phyloP scores from a whole-genome alignment of 345 rosid genomes.

The Pugionium dolabratum region DNA sequence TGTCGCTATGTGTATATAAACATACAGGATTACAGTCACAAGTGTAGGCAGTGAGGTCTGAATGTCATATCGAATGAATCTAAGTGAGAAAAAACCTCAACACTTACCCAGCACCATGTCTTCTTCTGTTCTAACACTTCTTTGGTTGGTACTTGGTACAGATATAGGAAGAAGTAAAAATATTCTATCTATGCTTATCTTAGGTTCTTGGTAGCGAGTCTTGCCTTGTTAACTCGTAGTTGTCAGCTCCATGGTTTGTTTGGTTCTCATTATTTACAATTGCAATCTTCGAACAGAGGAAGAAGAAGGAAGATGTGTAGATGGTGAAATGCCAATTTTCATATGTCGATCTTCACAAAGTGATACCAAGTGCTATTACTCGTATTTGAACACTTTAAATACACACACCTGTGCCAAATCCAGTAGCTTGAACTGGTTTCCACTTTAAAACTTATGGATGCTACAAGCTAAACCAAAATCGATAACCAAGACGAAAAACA shows the following conservation, averaged over 20 bases:
- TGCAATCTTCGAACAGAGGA: constrained; percentile 80
- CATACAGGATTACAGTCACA: constrained; percentile 31
- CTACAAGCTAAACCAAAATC: constrained; percentile 13
- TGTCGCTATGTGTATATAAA: constrained; percentile 28
- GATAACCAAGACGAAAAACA: too few relatives aligned
- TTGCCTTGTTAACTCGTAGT: constrained; percentile 64
- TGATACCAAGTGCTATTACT: constrained; percentile 11
- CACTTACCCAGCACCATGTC: constrained; percentile 32
- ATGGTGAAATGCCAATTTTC: constrained; percentile 84
- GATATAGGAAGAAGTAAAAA: constrained; percentile 25
- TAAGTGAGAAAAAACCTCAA: constrained; percentile 17
- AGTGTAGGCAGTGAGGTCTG: constrained; percentile 14
- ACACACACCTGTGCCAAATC: constrained; percentile 93
- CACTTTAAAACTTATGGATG: constrained; percentile 77
- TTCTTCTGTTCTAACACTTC: constrained; percentile 35
- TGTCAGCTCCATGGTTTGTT: constrained; percentile 34
- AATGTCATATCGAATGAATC: constrained; percentile 20
- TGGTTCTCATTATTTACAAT: constrained; percentile 42
- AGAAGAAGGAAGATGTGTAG: constrained; percentile 87
- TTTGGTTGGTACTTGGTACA: constrained; percentile 29
- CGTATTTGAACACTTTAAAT: neutral
- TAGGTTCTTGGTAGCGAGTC: constrained; percentile 55
- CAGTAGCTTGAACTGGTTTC: constrained; percentile 87
- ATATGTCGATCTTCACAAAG: constrained; percentile 27
- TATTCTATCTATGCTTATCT: constrained; percentile 26